Base-by-base conservation (phyloP, 1,284 basidiomycete species). In the Earliella scabrosa region DNA sequence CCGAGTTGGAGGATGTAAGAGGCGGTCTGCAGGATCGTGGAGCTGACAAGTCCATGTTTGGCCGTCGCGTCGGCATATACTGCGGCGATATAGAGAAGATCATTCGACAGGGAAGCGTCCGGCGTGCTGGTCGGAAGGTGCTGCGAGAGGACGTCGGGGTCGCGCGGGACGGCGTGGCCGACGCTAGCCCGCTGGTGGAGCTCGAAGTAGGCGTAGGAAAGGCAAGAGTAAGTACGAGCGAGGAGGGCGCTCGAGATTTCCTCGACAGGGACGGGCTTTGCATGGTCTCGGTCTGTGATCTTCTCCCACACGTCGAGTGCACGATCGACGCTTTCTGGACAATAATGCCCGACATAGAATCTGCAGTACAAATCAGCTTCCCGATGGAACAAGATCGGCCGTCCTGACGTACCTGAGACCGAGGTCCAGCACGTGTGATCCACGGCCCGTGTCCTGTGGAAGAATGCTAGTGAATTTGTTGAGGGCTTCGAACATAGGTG, bases 1-100 rank as follows among this genome's bases (percentile, higher is more conserved):
- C 45, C 51, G 44, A 38, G 23, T 8, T 34, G 38, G 11, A 40
- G 20, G 44, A 43, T 43, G 23, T 31, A 36, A 20, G 16, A 32
- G 2, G 31, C 50, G 21, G 27, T 49, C 18, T 21, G 4, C 14
- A 59, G 45, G 5, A 45, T 39, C 1, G 34, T 29, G 2, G 52
- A 52, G 32, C 48, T 54, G 38, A 54, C 40, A 23, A 59, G 52
- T 3, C 57, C 57, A 3, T 38, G 29, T 32, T 45, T 35, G 3
- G 39, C 52, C 4, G 45, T 43, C 18, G 39, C 55, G 32, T 57
- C 46, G 7, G 54, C 54, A 39, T 56, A 52, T 14, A 45, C 9
- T 4, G 45, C 49, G 21, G 49, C 36, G 44, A 57, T 31, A 16
- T 45, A 31, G 29, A 57, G 34, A 11, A 31, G n/a, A 18, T 52